Base-by-base conservation (phyloP, 2,329 filamentous ascomycete species). In the Pyrenochaeta sp. region DNA sequence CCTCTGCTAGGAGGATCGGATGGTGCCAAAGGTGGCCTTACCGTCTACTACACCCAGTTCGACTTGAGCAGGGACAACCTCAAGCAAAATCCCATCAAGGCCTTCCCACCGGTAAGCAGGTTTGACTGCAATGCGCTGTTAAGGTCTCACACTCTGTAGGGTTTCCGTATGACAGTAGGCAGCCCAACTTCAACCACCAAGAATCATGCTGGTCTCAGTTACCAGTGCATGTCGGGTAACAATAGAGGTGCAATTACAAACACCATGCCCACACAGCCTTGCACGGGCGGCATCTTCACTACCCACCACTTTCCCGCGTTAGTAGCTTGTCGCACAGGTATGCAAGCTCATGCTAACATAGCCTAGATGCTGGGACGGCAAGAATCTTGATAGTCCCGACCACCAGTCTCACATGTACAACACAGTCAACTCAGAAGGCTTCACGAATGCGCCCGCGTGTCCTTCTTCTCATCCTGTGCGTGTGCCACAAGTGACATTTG, bases 351-450 rank as follows among this genome's bases (percentile, higher is more conserved):
- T 63, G 50, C 58, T 36, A 12, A 30, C 0, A 6, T 5, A 5
- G 28, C 28, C 28, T 47, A 71, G 64, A 56, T 72, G 68, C 76
- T 83, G 81, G 81, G 80, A 82, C 55, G 80, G 81, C 59, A 76
- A 74, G 64, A 82, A 82, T 68, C 52, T 79, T 5, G 84, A 85
- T 66, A 83, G 82, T 25, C 52, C 69, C 0, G 81, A 88, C 72
- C 86, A 88, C 79, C 82, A 82, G 75, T 80, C 80, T 61, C 87
- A 81, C 68, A 73, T 69, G 66, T 71, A 62, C 62, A 68, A 67
- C 49, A 69, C 68, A 0, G 60, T 66, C 25, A 58, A 25, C 9
- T 60, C 52, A 10, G 62, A 69, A 10, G 65, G 65, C 22, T 69
- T 69, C 49, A 65, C 48, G 4, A 68, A 71, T 43, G 66, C 65